These are phyloP conservation scores for Colletotrichum australisinense DNA, from an alignment of 2,329 filamentous ascomycete species.

Conservation along the genomic window DNA sequence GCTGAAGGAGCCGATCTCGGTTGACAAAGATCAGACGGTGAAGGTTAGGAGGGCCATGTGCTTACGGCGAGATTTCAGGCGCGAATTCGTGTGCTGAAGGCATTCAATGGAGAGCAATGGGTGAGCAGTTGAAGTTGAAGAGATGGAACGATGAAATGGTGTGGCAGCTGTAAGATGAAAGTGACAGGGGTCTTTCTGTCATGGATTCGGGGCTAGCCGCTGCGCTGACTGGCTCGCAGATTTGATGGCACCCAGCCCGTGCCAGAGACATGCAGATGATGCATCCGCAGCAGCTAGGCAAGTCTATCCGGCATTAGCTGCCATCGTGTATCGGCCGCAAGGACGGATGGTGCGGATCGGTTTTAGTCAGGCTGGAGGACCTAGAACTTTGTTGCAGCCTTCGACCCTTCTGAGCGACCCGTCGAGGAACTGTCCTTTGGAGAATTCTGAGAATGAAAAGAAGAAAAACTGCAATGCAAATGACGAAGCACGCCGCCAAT, in stretches of 20 bases:
- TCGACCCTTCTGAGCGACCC: conserved; percentile 16
- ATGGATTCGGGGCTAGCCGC: conserved; percentile 34
- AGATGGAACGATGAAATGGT: conserved; percentile 30
- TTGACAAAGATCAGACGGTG: background rate
- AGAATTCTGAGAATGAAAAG: background rate
- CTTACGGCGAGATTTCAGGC: background rate
- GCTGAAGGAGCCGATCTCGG: conserved; percentile 13
- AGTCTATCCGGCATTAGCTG: conserved; percentile 36
- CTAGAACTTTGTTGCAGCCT: conserved; percentile 30
- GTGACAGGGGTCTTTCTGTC: conserved; percentile 31
- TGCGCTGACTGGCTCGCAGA: conserved; percentile 35
- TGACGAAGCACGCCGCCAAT: conserved; percentile 32
- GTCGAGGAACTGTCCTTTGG: conserved; percentile 13
- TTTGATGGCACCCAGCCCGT: conserved; percentile 26
- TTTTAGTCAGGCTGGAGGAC: conserved; percentile 29
- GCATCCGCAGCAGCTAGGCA: conserved; percentile 37
- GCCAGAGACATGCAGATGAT: conserved; percentile 36
- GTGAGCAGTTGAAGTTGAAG: conserved; percentile 22
- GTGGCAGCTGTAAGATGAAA: conserved; percentile 33
- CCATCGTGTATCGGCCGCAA: conserved; percentile 36
- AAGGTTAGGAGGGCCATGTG: background rate
- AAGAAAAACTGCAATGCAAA: conserved; percentile 28
- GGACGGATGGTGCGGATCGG: conserved; percentile 32
- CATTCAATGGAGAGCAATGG: conserved; percentile 9
- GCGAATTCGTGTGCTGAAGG: background rate